Base-by-base conservation (phyloP, 2,329 filamentous ascomycete species). In the Fusarium mexicanum region DNA sequence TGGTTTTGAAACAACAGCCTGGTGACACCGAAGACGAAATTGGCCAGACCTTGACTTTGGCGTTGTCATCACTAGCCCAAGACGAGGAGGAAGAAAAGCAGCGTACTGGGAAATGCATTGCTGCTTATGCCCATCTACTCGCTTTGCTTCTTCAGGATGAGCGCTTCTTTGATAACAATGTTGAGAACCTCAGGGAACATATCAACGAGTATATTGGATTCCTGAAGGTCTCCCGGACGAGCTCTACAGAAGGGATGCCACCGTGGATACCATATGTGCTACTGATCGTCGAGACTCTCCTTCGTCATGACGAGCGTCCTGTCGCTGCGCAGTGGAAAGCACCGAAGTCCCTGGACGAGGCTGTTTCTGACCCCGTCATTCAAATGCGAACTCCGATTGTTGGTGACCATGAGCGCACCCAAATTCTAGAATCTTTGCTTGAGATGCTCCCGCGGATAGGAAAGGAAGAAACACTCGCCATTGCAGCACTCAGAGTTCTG, bases 231-330 rank as follows among this genome's bases (percentile, higher is more conserved):
- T 86, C 90, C 10, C 85, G 90, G 1, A 89, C 91, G 33, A 89
- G 92, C 64, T 87, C 92, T 8, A 85, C 88, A 1, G 94, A 97
- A 55, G 93, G 96, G 67, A 86, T 94, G n/a, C 93, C 95, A 9
- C 93, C 94, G 4, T 99, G 96, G 95, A 92, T 98, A 73, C 93
- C 94, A 18, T 95, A 96, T 78, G 91, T 98, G 38, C 86, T 99
- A 40, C 87, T 98, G 22, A 93, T 99, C 57, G 88, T 98, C 55
- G 96, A 99, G 85, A 93, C 93, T 61, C 86, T 98, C 38, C 86
- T 99, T n/a, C 92, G 93, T 20, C 93, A 97, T 77, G 96, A 98
- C 81, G 92, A 94, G 77, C 91, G 96, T 73, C 95, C 95, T 7
- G 86, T 89, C 9, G 89, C 93, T 67, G 92, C 93, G 33, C 87